These are phyloP conservation scores for Collybia sp. DNA, from an alignment of 768 basidiomycete species.

Conservation along the genomic window DNA sequence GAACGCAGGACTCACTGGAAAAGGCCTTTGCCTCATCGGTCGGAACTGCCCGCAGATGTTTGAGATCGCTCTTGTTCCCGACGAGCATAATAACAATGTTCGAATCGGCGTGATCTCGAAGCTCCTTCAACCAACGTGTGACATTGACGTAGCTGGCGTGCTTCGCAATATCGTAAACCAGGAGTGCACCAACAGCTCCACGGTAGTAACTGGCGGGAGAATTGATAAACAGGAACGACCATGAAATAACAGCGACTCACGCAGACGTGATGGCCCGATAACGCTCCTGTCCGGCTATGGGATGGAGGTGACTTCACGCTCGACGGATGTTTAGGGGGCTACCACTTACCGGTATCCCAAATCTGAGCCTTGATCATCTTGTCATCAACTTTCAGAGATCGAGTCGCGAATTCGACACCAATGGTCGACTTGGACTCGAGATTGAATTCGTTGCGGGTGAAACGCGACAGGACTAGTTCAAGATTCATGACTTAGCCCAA, in stretches of 20 bases:
- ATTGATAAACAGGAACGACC: constrained; percentile 1
- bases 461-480: constrained; percentile 90
- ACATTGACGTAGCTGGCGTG: constrained; percentile 94
- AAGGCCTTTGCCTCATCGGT: constrained; percentile 97
- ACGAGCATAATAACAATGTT: constrained; percentile 96
- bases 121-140: constrained; percentile 93
- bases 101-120: constrained; percentile 90
- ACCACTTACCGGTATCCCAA: constrained; percentile 89
- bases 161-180: constrained; percentile 94
- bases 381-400: constrained; percentile 90
- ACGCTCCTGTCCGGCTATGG: constrained; percentile 90
- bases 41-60: constrained; percentile 92
- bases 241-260: constrained; percentile 35
- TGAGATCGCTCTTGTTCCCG: constrained; percentile 99
- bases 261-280: constrained; percentile 98
- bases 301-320: constrained; percentile 3
- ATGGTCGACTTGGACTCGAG: constrained; percentile 99
- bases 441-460: constrained; percentile 99
- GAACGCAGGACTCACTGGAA: constrained; percentile 52
- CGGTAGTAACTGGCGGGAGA: constrained; percentile 78
- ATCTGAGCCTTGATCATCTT: constrained; percentile 99
- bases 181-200: constrained; percentile 88
- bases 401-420: constrained; percentile 97
- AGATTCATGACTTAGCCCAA: too few relatives aligned
- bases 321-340: constrained; percentile 5